Conservation (phyloP, 352 stramenopile species). For the Phytophthora idaei region DNA sequence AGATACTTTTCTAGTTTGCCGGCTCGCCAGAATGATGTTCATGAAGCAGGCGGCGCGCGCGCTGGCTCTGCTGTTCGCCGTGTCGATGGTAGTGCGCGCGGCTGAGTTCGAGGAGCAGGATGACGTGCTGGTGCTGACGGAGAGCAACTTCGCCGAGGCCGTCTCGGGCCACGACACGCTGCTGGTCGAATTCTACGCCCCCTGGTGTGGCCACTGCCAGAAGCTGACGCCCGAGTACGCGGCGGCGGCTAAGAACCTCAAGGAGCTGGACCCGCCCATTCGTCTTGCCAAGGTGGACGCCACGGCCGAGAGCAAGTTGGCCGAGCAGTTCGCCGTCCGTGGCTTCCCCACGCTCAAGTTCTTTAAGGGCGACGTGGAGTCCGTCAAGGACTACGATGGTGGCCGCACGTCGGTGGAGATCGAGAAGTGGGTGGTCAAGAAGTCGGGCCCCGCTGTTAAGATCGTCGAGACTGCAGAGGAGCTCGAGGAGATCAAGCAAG, state of each 20-base stretch:
- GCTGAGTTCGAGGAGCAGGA: conserved; percentile 87
- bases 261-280: conserved; percentile 74
- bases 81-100: conserved; percentile 50
- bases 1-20: conserved; percentile 12
- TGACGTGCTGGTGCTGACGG: conserved; percentile 91
- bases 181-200: conserved; percentile 94
- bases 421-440: conserved; percentile 91
- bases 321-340: conserved; percentile 80
- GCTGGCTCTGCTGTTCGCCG: conserved; percentile 54
- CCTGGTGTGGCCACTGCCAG: conserved; percentile 96
- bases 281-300: conserved; percentile 91
- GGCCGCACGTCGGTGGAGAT: conserved; percentile 89
- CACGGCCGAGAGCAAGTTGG: conserved; percentile 81
- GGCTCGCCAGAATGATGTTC: conserved; percentile 49
- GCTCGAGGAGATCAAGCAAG: conserved; percentile 77
- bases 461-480: conserved; percentile 79
- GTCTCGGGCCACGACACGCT: conserved; percentile 85
- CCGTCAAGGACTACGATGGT: conserved; percentile 88
- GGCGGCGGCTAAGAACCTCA: conserved; percentile 83
- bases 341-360: conserved; percentile 94
- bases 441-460: conserved; percentile 89
- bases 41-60: conserved; percentile 58
- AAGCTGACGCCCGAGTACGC: conserved; percentile 91
- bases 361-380: conserved; percentile 86
- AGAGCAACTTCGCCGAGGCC: conserved; percentile 92